phyloP scores from a whole-genome alignment of 2,329 filamentous ascomycete genomes.

The Fusarium nelsonii region DNA sequence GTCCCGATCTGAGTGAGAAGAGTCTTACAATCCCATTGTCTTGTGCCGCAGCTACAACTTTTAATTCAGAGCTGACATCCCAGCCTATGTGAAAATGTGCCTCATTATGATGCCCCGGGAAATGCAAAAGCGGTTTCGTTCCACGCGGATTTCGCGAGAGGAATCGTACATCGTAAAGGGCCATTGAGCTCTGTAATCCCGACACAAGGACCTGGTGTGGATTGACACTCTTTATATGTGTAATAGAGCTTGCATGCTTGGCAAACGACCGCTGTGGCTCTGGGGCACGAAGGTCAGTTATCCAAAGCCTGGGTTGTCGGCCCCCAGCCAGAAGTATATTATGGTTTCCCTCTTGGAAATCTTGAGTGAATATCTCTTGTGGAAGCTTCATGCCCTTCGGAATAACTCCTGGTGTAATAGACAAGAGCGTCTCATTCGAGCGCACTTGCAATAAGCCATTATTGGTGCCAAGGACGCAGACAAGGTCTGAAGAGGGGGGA shows the following conservation, averaged over 20 bases:
- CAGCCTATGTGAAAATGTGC: constrained; percentile 64
- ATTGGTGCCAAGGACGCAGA: constrained; percentile 63
- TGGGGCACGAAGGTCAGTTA: constrained; percentile 60
- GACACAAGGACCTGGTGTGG: constrained; percentile 65
- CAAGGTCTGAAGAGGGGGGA: constrained; percentile 54
- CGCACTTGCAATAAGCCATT: constrained; percentile 59
- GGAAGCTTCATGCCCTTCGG: constrained; percentile 40
- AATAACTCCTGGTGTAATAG: constrained; percentile 49
- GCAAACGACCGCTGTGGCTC: constrained; percentile 51
- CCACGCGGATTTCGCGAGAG: constrained; percentile 34
- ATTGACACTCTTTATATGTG: constrained; percentile 64
- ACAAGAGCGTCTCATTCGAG: constrained; percentile 50
- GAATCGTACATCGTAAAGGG: constrained; percentile 69
- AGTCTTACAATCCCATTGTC: constrained; percentile 62
- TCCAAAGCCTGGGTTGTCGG: constrained; percentile 60
- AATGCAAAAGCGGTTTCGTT: constrained; percentile 59
- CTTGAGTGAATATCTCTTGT: constrained; percentile 61
- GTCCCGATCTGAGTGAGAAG: constrained; percentile 63
- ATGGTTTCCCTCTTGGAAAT: constrained; percentile 60
- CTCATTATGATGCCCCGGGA: constrained; percentile 64
- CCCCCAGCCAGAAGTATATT: constrained; percentile 65
- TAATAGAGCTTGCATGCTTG: constrained; percentile 57
- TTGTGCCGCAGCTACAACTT: constrained; percentile 66
- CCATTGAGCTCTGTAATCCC: constrained; percentile 63
- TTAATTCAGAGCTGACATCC: constrained; percentile 61